phyloP scores from a whole-genome alignment of 805 yeast species.

The Millerago galiae region DNA sequence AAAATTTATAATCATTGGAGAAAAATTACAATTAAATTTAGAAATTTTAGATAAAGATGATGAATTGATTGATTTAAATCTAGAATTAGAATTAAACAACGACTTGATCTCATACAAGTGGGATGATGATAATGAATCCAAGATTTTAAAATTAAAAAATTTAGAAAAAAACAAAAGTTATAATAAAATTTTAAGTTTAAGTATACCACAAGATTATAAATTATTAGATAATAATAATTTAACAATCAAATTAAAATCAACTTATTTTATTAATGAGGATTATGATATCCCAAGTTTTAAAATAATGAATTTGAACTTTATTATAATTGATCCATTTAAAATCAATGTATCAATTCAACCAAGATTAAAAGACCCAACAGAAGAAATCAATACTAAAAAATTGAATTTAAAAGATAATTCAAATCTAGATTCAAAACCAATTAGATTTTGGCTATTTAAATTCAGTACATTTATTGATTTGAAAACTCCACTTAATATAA shows the following conservation, averaged over 20 bases:
- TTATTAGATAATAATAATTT: not conserved
- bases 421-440: conserved; percentile 23
- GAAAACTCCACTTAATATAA: conserved; percentile 25
- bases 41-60: conserved; percentile 26
- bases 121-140: conserved; percentile 4
- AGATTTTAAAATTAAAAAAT: conserved; percentile 2
- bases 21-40: conserved; percentile 21
- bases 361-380: conserved; percentile 17
- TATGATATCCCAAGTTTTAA: conserved; percentile 26
- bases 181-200: not conserved
- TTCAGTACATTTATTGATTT: conserved; percentile 20
- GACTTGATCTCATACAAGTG: conserved; percentile 3
- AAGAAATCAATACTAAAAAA: not conserved
- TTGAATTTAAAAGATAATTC: not conserved
- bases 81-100: conserved; percentile 15
- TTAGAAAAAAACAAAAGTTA: conserved; percentile 3
- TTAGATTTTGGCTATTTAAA: conserved; percentile 31
- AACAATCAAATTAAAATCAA: conserved; percentile 15
- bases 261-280: conserved; percentile 25
- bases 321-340: conserved; percentile 27
- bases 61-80: conserved; percentile 25
- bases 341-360: conserved; percentile 28
- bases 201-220: conserved; percentile 8
- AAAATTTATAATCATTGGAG: conserved; percentile 26
- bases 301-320: conserved; percentile 17